A percentile compares a stretch with the other conserved stretches of the same genome.
These are phyloP conservation scores for Ascochyta lentis DNA, from an alignment of 2,329 filamentous ascomycete genomes.

Conservation along the genomic window DNA sequence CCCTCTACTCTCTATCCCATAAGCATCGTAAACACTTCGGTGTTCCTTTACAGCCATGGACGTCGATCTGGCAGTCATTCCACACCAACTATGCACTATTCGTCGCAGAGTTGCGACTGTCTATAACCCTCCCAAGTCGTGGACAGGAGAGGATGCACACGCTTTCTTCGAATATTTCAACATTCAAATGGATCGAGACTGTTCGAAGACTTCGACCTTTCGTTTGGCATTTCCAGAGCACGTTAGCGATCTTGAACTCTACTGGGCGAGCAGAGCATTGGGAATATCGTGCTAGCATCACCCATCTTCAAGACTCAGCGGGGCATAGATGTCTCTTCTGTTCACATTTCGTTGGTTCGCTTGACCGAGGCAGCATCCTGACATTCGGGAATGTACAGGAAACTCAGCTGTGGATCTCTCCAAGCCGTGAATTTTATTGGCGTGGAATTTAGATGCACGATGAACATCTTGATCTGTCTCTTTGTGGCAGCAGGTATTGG, in stretches of 20 bases:
- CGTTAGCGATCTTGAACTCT: not conserved
- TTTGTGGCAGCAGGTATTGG: too few species aligned
- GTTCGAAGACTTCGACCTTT: not conserved
- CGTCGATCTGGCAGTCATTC: not conserved
- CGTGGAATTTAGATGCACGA: too few species aligned
- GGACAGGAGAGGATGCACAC: not conserved
- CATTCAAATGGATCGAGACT: not conserved
- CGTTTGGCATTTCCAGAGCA: not conserved
- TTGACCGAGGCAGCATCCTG: too few species aligned
- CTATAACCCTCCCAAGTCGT: not conserved
- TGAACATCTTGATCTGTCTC: too few species aligned
- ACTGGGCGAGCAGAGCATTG: not conserved
- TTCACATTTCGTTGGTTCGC: too few species aligned
- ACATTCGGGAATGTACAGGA: not conserved
- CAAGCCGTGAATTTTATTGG: not conserved
- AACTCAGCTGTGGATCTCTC: not conserved
- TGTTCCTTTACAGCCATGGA: not conserved
- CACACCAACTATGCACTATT: not conserved
- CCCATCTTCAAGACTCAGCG: not conserved
- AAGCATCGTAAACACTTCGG: not conserved
- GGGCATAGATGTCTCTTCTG: too few species aligned
- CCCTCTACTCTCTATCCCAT: too few species aligned
- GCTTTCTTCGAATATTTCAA: not conserved
- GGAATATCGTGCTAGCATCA: not conserved
- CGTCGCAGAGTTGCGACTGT: not conserved